Base-by-base conservation (phyloP, 768 basidiomycete genomes). In the Auricularia sp. region DNA sequence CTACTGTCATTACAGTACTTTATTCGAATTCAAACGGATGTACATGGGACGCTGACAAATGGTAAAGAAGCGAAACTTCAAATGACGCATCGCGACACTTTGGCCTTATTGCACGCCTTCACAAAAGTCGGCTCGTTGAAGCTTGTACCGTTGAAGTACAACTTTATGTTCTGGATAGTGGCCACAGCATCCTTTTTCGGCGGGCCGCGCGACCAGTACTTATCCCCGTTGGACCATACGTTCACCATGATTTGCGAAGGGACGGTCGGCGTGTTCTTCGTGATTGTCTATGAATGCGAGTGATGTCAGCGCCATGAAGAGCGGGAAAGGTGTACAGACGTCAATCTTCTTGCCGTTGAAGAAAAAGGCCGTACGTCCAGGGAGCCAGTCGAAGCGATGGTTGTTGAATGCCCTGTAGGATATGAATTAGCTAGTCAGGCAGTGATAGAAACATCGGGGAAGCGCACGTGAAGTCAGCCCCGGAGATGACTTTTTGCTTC, bases 321-420 rank as follows among this genome's bases (percentile, higher is more conserved):
- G 39, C 16, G 34, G 37, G 33, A 18, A 24, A 11, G 14, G 24
- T 33, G 33, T 14, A 67, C 29, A 3, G 35, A 24, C 16, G 62
- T 63, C 16, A 8, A 29, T 58, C 36, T 29, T 34, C 66, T 42
- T 42, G 7, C 39, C 63, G 45, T 69, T 62, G 11, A 44, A 63
- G 64, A 63, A 69, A 47, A 62, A 69, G 16, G 51, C 58, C 18
- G 33, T 65, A 35, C 44, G 11, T 29, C 37, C 59, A 10, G 68
- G 68, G 7, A 62, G 24, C 68, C 68, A 69, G 51, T 69, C 68
- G 62, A 69, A 62, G 4, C 68, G 67, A 56, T 69, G 68, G 7
- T 69, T 58, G 1, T 47, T 36, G 39, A 69, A 69, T 3, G 67
- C 65, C 18, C 39, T 42, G 39, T 8, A 14, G 0, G 29, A 29